Evolutionary conservation across 495 filamentous ascomycete species (phyloP).

Genomic region (Hapsidospora chrysogenum): DNA sequence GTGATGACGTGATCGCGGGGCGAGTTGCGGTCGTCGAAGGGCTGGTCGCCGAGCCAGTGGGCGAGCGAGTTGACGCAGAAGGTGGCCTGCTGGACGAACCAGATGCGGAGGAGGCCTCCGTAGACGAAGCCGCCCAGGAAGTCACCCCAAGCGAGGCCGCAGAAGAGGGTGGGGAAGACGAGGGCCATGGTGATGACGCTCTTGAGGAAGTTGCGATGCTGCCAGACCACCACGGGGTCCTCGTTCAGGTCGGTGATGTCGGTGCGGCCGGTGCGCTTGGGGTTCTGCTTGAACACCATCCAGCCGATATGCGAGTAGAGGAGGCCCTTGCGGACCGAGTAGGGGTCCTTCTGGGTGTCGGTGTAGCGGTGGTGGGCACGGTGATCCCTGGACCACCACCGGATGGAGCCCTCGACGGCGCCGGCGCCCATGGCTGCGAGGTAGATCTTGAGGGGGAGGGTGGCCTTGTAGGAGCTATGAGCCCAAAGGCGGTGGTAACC

Average conservation of each 20-base stretch:
- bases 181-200: constrained; percentile 78
- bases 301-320: constrained; percentile 90
- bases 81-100: constrained; percentile 97
- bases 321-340: constrained; percentile 95
- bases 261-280: constrained; percentile 82
- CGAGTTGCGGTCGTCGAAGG: constrained; percentile 97
- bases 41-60: constrained; percentile 98
- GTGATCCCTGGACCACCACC: constrained; percentile 97
- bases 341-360: constrained; percentile 97
- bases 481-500: constrained; percentile 90
- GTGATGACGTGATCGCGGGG: constrained; percentile 95
- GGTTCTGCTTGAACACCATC: constrained; percentile 93
- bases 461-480: constrained; percentile 88
- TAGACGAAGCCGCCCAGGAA: constrained; percentile 88
- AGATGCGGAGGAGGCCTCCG: constrained; percentile 86
- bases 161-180: constrained; percentile 64
- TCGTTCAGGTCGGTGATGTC: constrained; percentile 96
- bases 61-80: constrained; percentile 99
- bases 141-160: constrained; percentile 81
- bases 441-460: constrained; percentile 75
- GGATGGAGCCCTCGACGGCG: constrained; percentile 87
- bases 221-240: constrained; percentile 84
- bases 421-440: constrained; percentile 84
- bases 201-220: constrained; percentile 88
- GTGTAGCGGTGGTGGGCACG: constrained; percentile 97